phyloP scores from a whole-genome alignment of 371 early-diverging fungal species.

The Homolaphlyctis polyrhiza region DNA sequence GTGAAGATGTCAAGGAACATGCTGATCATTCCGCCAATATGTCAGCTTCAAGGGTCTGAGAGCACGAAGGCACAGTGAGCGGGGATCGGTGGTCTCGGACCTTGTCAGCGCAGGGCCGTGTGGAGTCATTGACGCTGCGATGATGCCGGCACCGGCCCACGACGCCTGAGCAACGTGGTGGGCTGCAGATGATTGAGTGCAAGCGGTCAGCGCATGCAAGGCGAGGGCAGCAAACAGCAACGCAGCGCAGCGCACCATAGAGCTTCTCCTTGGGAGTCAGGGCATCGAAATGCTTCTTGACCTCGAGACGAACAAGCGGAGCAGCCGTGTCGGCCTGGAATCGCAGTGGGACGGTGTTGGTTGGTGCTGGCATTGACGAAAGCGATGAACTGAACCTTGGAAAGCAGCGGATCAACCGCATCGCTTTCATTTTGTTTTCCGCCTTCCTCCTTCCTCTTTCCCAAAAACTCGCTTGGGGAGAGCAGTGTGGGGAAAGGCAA shows the following conservation, averaged over 20 bases:
- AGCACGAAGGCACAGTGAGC: too few relatives aligned
- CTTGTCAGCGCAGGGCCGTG: constrained; percentile 21
- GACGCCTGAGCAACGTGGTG: constrained; percentile 55
- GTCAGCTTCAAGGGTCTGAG: too few relatives aligned
- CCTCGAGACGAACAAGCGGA: constrained; percentile 48
- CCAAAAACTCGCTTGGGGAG: too few relatives aligned
- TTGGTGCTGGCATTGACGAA: too few relatives aligned
- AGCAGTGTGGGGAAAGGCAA: too few relatives aligned
- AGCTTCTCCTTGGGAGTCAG: constrained; percentile 44
- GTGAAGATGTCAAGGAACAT: constrained; percentile 33
- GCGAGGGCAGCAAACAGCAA: background rate
- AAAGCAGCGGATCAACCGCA: too few relatives aligned
- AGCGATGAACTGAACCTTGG: too few relatives aligned
- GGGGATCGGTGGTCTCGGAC: too few relatives aligned
- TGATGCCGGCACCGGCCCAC: constrained; percentile 52
- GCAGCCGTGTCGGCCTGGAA: constrained; percentile 45
- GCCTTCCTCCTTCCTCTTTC: too few relatives aligned
- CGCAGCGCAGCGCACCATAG: constrained; percentile 22
- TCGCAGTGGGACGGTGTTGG: constrained; percentile 6
- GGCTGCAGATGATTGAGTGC: constrained; percentile 20
- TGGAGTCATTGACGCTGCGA: constrained; percentile 41
- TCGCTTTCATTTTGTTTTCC: too few relatives aligned
- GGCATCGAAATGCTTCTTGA: constrained; percentile 48
- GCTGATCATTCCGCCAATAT: too few relatives aligned
- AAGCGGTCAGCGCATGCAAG: background rate